Evolutionary conservation across 2,329 filamentous ascomycete species (phyloP).

Genomic region (Fusarium vanettenii): DNA sequence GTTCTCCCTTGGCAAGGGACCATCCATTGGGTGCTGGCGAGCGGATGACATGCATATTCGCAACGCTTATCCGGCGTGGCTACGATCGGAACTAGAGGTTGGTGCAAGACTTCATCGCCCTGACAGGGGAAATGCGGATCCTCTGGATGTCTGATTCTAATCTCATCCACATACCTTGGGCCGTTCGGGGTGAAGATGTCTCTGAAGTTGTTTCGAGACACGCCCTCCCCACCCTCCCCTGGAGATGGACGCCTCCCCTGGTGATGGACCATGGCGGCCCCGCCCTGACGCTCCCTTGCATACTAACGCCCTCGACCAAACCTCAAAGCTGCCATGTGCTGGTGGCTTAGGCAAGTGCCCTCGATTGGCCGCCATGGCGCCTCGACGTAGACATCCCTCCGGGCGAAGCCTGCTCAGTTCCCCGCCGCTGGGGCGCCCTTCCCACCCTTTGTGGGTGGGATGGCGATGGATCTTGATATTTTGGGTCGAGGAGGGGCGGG

Average conservation of each 20-base stretch:
- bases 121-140: conserved; percentile 39
- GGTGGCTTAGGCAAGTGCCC: conserved; percentile 39
- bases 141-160: conserved; percentile 53
- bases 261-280: conserved; percentile 42
- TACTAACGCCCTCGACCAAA: conserved; percentile 50
- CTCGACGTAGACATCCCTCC: conserved; percentile 43
- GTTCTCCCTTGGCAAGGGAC: conserved; percentile 45
- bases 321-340: conserved; percentile 51
- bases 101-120: conserved; percentile 45
- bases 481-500: conserved; percentile 47
- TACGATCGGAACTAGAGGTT: conserved; percentile 34
- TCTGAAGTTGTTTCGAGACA: conserved; percentile 32
- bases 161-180: conserved; percentile 55
- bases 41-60: conserved; percentile 31
- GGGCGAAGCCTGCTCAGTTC: conserved; percentile 43
- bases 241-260: conserved; percentile 41
- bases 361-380: conserved; percentile 45
- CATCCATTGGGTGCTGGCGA: conserved; percentile 23
- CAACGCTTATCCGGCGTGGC: conserved; percentile 31
- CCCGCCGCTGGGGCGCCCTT: conserved; percentile 42
- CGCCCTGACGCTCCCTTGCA: conserved; percentile 52
- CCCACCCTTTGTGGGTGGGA: conserved; percentile 43
- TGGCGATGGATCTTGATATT: conserved; percentile 49
- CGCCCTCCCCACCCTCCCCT: conserved; percentile 34
- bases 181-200: conserved; percentile 37